These are phyloP conservation scores for Euphorbia lathyris DNA, from an alignment of 345 rosid species.

Conservation along the genomic window DNA sequence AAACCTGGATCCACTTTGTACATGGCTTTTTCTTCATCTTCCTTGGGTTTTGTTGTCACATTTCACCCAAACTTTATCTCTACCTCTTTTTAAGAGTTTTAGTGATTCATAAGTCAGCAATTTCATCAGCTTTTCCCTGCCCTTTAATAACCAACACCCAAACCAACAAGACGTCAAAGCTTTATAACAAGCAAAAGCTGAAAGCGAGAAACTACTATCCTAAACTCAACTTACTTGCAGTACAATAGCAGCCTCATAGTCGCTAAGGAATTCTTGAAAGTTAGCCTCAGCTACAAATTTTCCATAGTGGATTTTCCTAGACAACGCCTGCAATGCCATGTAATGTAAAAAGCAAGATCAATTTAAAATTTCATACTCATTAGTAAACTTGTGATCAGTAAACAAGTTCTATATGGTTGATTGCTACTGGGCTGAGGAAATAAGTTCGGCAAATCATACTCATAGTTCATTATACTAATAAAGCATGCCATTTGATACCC, in stretches of 20 bases:
- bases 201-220: no score
- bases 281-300: constrained; percentile 85
- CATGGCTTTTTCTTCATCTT: constrained; percentile 22
- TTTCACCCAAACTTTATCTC: constrained; percentile 58
- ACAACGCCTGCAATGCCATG: constrained; percentile 52
- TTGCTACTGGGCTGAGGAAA: not conserved
- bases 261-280: constrained; percentile 59
- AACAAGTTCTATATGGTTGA: not conserved
- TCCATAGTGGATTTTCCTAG: constrained; percentile 84
- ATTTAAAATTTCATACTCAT: not conserved
- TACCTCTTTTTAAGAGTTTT: constrained; percentile 50
- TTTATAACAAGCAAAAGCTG: not conserved
- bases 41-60: not conserved
- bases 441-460: not conserved
- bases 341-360: not conserved
- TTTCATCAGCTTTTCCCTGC: constrained; percentile 44
- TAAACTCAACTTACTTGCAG: constrained; percentile 40
- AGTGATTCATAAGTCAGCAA: constrained; percentile 47
- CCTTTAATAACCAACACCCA: constrained; percentile 33
- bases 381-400: no score
- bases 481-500: not conserved
- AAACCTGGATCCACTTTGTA: constrained; percentile 50
- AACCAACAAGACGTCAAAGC: not conserved
- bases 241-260: constrained; percentile 50
- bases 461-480: not conserved